These are phyloP conservation scores for Arthrocladium fulminans DNA, from an alignment of 2,329 filamentous ascomycete genomes.

Conservation along the genomic window DNA sequence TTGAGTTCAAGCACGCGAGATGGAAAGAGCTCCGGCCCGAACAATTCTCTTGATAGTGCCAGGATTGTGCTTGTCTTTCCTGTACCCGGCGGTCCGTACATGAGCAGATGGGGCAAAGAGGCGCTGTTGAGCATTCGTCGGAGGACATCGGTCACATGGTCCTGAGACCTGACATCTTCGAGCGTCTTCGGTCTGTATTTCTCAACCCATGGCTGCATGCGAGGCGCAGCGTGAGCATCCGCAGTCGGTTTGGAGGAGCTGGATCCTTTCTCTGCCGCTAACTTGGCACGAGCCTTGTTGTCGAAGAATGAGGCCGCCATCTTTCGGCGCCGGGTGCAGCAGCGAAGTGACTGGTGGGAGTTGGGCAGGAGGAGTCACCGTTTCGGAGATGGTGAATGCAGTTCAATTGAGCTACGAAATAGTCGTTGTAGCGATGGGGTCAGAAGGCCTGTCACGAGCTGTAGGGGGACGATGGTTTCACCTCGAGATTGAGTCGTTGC, in stretches of 20 bases:
- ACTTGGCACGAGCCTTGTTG: slow-evolving; percentile 65
- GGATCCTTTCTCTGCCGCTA: slow-evolving; percentile 62
- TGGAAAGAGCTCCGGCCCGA: slow-evolving; percentile 87
- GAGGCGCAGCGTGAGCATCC: slow-evolving; percentile 50
- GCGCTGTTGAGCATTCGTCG: slow-evolving; percentile 88
- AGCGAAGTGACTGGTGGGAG: not conserved
- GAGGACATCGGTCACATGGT: slow-evolving; percentile 89
- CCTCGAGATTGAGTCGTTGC: too few relatives aligned
- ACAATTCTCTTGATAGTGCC: slow-evolving; percentile 92
- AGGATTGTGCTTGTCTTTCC: slow-evolving; percentile 98
- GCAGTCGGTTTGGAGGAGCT: slow-evolving; percentile 56
- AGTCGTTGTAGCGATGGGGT: too few relatives aligned
- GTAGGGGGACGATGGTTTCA: not conserved
- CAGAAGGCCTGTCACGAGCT: too few relatives aligned
- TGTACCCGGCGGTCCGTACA: slow-evolving; percentile 94
- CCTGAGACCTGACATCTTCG: slow-evolving; percentile 91
- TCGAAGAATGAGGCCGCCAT: slow-evolving; percentile 84
- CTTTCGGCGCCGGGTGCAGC: not conserved
- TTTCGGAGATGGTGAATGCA: too few relatives aligned
- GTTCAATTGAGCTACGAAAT: too few relatives aligned
- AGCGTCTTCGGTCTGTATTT: slow-evolving; percentile 87
- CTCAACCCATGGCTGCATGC: slow-evolving; percentile 90
- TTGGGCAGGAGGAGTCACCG: too few relatives aligned
- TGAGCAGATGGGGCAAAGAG: slow-evolving; percentile 98
- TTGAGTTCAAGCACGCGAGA: slow-evolving; percentile 97